Base-by-base conservation (phyloP, 179 eudicot species). In the Camellia oleifera region DNA sequence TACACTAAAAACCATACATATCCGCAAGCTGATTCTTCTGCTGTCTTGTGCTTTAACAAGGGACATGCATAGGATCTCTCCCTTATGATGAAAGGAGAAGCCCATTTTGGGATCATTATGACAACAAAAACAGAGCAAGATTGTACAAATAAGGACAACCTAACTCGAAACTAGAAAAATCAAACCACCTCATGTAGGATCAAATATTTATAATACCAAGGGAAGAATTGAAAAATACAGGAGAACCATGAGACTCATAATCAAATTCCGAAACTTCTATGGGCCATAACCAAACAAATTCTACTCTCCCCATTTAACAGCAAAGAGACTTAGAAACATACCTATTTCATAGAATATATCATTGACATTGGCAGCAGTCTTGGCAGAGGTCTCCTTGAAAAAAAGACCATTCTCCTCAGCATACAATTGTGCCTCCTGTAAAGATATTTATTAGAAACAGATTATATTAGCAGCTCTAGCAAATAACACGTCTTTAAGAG, bases 341-440 rank as follows among this genome's bases (percentile, higher is more conserved):
- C 99, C 99, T 91, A 96, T 94, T 82, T 96, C 99, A 82, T 88
- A 79, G 80, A 94, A 94, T 63, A 91, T 80, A 57, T 94, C 98
- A 70, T 94, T 91, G 63, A 94, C 98, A 84, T 94, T 94, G 61
- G 84, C 86, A 83, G 98, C 94, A 74, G 94, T 91, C 85, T 94
- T 93, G 57, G 98, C 97, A 69, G 99, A 96, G 68, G 98, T 88
- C 84, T 96, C 99, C 92, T 89, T 81, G 83, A 94, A 94, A 87
- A 94, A 94, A 50, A 92, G 94, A 76, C 98, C 96, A 86, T 94
- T 94, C 77, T 92, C 99, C 71, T 92, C 98, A 1, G 99, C 99
- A 88, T 96, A 96, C 6, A 81, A 63, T 42, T 92, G 92, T 66
- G 97, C 97, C 83, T 95, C 99, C 99, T 95, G 89, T 79, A 84